Evolutionary conservation across 2,329 filamentous ascomycete species (phyloP).

Genomic region (Fusarium algeriense): DNA sequence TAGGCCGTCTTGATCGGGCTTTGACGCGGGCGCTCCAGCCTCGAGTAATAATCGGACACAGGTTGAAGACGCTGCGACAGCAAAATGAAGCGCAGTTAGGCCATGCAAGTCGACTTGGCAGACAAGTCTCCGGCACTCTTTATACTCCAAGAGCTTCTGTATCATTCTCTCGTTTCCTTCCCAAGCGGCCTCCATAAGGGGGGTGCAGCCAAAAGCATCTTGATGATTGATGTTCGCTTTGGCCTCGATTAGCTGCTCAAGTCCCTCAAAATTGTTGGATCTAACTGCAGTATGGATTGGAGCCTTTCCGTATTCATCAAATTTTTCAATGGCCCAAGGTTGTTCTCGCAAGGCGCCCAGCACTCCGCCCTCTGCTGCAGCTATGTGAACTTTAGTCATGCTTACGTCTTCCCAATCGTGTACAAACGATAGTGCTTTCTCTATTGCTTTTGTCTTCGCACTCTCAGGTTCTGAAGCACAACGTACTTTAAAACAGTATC

Average conservation of each 20-base stretch:
- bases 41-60: slow-evolving; percentile 13
- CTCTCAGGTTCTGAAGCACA: accelerated
- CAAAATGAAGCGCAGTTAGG: neutral
- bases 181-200: accelerated
- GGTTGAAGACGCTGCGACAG: accelerated
- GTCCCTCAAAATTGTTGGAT: accelerated
- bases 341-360: neutral
- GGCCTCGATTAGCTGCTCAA: slow-evolving; percentile 2
- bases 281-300: accelerated
- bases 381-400: neutral
- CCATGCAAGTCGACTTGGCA: accelerated
- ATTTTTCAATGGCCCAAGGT: slow-evolving; percentile 11
- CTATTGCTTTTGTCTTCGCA: accelerated
- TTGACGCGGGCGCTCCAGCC: slow-evolving; percentile 12
- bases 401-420: accelerated
- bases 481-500: accelerated
- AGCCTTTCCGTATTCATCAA: accelerated
- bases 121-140: neutral
- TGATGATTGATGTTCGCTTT: slow-evolving; percentile 4
- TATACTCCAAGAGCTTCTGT: neutral
- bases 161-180: accelerated
- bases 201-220: accelerated
- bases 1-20: accelerated
- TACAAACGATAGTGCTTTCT: neutral
- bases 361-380: neutral